Percentiles rank a stretch among this genome's conserved stretches.
phyloP scores from a whole-genome alignment of 306 rosid species.

The Pterocarpus macrocarpus region DNA sequence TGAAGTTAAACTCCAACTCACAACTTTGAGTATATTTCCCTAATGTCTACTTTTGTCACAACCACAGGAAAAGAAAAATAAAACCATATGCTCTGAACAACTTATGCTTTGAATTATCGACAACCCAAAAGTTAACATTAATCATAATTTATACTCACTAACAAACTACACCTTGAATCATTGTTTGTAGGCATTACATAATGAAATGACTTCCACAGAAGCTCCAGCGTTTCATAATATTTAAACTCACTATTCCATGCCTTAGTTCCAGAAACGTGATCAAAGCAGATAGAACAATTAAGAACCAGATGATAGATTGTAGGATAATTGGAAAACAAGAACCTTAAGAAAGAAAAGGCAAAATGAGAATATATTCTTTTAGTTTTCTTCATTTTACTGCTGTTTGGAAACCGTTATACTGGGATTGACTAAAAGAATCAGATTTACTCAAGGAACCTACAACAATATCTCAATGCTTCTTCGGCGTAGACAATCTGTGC shows the following conservation, averaged over 20 bases:
- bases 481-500: constrained; percentile 62
- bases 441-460: constrained; percentile 32
- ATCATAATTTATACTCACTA: constrained; percentile 14
- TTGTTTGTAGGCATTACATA: constrained; percentile 14
- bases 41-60: not conserved
- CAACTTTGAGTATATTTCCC: not conserved
- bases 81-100: not conserved
- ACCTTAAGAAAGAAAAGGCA: constrained; percentile 19
- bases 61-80: not conserved
- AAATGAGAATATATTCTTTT: constrained; percentile 24
- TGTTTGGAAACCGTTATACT: constrained; percentile 13
- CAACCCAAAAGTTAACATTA: constrained; percentile 19
- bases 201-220: not conserved
- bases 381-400: constrained; percentile 23
- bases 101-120: not conserved
- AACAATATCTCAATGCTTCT: constrained; percentile 50
- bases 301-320: constrained; percentile 22
- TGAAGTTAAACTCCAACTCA: too few relatives aligned
- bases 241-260: constrained; percentile 18
- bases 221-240: constrained; percentile 32
- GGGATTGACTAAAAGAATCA: constrained; percentile 41
- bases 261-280: constrained; percentile 25
- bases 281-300: constrained; percentile 22
- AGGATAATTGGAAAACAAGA: constrained; percentile 11
- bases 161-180: constrained; percentile 20